phyloP scores from a whole-genome alignment of 2,329 filamentous ascomycete species.

The Neophaeococcomyces mojaviensis region DNA sequence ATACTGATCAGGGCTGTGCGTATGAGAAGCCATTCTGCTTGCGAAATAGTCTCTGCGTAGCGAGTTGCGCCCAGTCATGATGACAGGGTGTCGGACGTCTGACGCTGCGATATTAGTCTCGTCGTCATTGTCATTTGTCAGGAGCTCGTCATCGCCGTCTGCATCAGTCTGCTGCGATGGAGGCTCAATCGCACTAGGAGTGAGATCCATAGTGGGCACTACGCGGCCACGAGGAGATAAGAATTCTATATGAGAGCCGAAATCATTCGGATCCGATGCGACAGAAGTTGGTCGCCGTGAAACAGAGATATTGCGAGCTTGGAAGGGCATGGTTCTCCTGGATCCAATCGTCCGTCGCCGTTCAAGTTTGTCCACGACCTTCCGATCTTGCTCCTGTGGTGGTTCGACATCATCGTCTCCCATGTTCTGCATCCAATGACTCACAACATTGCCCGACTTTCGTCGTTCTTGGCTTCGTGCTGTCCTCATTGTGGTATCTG shows the following conservation, averaged over 20 bases:
- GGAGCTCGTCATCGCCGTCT: conserved; percentile 84
- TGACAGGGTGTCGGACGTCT: conserved; percentile 3
- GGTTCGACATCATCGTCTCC: conserved; percentile 48
- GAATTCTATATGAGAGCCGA: conserved; percentile 26
- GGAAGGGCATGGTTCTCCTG: conserved; percentile 25
- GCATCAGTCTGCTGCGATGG: conserved; percentile 63
- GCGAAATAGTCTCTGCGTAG: conserved; percentile 50
- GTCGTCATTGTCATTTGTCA: conserved; percentile 59
- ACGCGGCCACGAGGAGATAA: conserved; percentile 32
- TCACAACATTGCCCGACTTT: conserved; percentile 73
- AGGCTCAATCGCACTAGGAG: conserved; percentile 29
- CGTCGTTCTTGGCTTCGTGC: conserved; percentile 58
- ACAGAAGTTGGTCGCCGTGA: conserved; percentile 47
- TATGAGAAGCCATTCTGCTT: conserved; percentile 18
- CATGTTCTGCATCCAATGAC: conserved; percentile 77
- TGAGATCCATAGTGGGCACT: conserved; percentile 36
- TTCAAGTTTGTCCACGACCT: conserved; percentile 53
- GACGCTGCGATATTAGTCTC: conserved; percentile 18
- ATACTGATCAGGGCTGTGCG: not conserved
- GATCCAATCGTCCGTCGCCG: conserved; percentile 40
- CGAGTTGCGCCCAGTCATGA: not conserved
- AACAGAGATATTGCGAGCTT: conserved; percentile 38
- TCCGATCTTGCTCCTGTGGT: conserved; percentile 54
- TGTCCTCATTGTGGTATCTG: conserved; percentile 55
- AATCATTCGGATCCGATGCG: conserved; percentile 51